Base-by-base conservation (phyloP, 441 rosid genomes). In the Jatropha podagrica region DNA sequence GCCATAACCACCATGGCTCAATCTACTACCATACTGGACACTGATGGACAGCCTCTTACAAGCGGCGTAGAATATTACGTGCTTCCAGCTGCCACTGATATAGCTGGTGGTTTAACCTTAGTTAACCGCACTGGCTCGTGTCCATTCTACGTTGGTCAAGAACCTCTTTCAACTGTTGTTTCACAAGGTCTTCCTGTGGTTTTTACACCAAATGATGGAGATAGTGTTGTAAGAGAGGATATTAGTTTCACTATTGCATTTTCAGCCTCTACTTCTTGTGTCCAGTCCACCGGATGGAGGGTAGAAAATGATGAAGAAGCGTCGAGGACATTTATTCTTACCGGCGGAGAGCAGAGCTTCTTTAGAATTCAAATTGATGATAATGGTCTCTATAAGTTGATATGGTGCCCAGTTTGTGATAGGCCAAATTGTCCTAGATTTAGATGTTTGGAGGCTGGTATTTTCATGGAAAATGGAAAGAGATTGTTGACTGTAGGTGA, bases 141-240 rank as follows among this genome's bases (percentile, higher is more conserved):
- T 42, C 78, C 78, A 4, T 38, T 68, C 0, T 69, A 62, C 11
- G 74, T 70, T 8, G 79, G 65, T 4, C 78, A 76, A 40, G 74
- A 69, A 61, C 74, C 74, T 3, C 41, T 69, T 17, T 20, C 70
- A 7, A 48, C 78, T 4, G 32, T 54, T 0, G 75, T 44, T 4
- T 63, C 75, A 49, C 69, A 38, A 51, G 79, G 79, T 1, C 65
- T 60, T 4, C 65, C 41, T 2, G 65, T 60, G 15, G 26, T 12
- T 1, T 60, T 60, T 38, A 26, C 40, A 11, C 41, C 65, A 60
- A 3, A 0, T 27, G 6, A 5, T 27, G 8, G 41, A 4, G 65
- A 60, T 13, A 13, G 40, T 27, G 3, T 60, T 12, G 38, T 60
- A 0, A 60, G 41, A 4, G 65, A 27, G 41, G 38, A 12, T 13